Evolutionary conservation across 495 filamentous ascomycete genomes (phyloP), one percentile per base, ranked within the genome.

Genomic region (Penicillium waksmanii): DNA sequence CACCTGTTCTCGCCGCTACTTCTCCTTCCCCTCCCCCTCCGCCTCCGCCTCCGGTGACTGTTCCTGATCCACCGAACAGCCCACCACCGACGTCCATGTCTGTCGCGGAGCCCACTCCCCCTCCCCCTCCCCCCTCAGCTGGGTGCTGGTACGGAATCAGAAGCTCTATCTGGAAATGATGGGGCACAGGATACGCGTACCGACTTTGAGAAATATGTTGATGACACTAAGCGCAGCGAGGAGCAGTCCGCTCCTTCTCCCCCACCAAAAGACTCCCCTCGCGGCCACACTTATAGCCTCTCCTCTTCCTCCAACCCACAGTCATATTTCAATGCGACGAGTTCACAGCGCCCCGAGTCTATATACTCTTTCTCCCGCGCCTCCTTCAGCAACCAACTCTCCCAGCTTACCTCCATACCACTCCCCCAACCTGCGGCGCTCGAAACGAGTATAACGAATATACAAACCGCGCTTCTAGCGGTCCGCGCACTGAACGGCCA

Each of bases 311-410:
- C 73, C 5, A 78, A 78, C 60, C 65, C 71, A 31, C 77, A 81
- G 56, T 76, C 77, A 12, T 85, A 82, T 60, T 86, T 85, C 67
- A 81, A 80, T 38, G 79, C 72, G 17, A 65, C 56, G 53, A 76
- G 66, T n/a, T 66, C 71, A 34, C 76, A 79, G 18, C 82, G 91
- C n/a, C 77, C 90, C 5, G 85, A 88, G 17, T 96, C 92, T 5
- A 88, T 96, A 25, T 96, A 92, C 70, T 95, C 94, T 0, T 83
- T 98, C 60, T 95, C 92, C 5, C 87, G 93, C 34, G 87, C 87
- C 40, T 95, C 93, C 0, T 96, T 98, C 66, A 88, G 90, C 23
- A 93, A 91, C 61, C 95, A 98, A 71, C 84, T 97, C 23, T 88
- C 90, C 17, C 90, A 94, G 62, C 79, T 96, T 33, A 96, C 91